Percentiles rank a stretch among this genome's conserved stretches.
Conservation (phyloP, 2,329 filamentous ascomycete genomes). For the Dothideomycetes sp. region DNA sequence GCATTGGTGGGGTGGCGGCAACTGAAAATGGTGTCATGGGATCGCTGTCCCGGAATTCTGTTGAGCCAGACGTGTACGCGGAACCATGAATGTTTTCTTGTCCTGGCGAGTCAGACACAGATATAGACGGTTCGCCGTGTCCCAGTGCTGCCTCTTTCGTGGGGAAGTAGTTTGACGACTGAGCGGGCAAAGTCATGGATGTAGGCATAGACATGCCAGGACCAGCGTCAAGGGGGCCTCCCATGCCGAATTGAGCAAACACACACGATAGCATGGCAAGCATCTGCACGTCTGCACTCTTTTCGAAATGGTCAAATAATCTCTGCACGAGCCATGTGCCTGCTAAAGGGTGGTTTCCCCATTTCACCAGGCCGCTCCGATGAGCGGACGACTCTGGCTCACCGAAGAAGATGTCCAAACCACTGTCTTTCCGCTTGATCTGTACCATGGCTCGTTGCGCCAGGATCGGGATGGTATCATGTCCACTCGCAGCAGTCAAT, state of each 20-base stretch:
- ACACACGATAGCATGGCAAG: slow-evolving; percentile 55
- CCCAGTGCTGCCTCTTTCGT: slow-evolving; percentile 26
- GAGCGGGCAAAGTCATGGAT: slow-evolving; percentile 5
- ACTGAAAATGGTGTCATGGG: slow-evolving; percentile 42
- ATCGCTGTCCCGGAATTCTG: slow-evolving; percentile 38
- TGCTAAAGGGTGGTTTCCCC: slow-evolving; percentile 47
- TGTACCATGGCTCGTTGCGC: slow-evolving; percentile 50
- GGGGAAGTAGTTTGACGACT: slow-evolving; percentile 4
- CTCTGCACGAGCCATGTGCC: slow-evolving; percentile 44
- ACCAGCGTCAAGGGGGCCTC: background rate
- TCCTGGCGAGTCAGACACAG: slow-evolving; percentile 11
- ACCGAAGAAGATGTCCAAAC: slow-evolving; percentile 36
- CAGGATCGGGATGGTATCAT: slow-evolving; percentile 55
- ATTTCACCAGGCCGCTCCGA: slow-evolving; percentile 38
- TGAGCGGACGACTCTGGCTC: no score
- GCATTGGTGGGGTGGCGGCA: slow-evolving; percentile 39
- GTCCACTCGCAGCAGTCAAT: slow-evolving; percentile 38
- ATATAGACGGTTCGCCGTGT: slow-evolving; percentile 26
- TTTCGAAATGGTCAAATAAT: slow-evolving; percentile 50
- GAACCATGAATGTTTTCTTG: slow-evolving; percentile 18
- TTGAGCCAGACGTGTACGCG: slow-evolving; percentile 39
- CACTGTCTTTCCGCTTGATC: slow-evolving; percentile 38
- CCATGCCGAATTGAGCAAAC: slow-evolving; percentile 24
- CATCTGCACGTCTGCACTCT: slow-evolving; percentile 52
- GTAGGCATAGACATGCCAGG: slow-evolving; percentile 2